Conservation (phyloP, 2,329 filamentous ascomycete genomes). For the Westerdykella sp. region DNA sequence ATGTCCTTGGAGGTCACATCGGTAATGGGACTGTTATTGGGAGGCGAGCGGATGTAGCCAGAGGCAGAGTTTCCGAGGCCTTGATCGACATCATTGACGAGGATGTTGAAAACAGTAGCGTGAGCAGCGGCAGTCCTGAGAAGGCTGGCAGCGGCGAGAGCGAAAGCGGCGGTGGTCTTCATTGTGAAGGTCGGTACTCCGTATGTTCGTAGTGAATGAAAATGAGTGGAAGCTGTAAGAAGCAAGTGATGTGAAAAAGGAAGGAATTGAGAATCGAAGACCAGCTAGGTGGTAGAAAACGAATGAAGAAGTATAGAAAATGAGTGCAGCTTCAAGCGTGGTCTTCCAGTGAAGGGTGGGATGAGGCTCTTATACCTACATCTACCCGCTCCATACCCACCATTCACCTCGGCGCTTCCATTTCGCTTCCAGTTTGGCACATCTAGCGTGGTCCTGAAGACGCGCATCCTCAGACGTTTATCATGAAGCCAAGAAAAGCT, state of each 20-base stretch:
- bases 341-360: slow-evolving; percentile 7
- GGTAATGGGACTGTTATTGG: slow-evolving; percentile 32
- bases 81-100: slow-evolving; percentile 40
- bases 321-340: slow-evolving; percentile 29
- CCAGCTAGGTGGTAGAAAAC: slow-evolving; percentile 7
- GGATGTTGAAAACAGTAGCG: slow-evolving; percentile 31
- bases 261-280: slow-evolving; percentile 1
- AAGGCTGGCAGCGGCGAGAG: slow-evolving; percentile 26
- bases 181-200: slow-evolving; percentile 10
- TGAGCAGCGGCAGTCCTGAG: slow-evolving; percentile 27
- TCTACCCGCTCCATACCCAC: slow-evolving; percentile 1
- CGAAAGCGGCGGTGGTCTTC: slow-evolving; percentile 27
- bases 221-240: slow-evolving; percentile 4
- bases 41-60: slow-evolving; percentile 46
- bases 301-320: slow-evolving; percentile 14
- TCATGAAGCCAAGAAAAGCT: slow-evolving; percentile 9
- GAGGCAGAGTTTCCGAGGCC: slow-evolving; percentile 32
- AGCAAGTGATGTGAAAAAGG: not conserved
- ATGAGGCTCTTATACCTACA: slow-evolving; percentile 17
- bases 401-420: slow-evolving; percentile 2
- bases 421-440: slow-evolving; percentile 13
- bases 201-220: not conserved
- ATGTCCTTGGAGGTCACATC: slow-evolving; percentile 32
- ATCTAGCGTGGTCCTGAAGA: slow-evolving; percentile 9
- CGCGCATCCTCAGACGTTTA: slow-evolving; percentile 9